phyloP scores from a whole-genome alignment of 371 early-diverging fungal genomes.

The Mucor piriformis region DNA sequence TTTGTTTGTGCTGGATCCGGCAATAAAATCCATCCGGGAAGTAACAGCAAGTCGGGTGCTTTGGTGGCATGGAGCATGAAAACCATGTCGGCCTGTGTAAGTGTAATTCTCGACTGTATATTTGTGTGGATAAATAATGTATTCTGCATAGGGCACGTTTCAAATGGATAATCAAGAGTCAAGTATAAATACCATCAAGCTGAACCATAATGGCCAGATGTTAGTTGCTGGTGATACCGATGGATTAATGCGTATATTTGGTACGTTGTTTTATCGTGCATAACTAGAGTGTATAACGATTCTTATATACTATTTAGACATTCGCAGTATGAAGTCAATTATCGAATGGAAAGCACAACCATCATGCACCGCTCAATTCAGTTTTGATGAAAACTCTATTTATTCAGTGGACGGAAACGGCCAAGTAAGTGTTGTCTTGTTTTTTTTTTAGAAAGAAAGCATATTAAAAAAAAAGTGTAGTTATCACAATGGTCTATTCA shows the following conservation, averaged over 20 bases:
- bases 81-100: constrained; percentile 58
- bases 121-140: neutral
- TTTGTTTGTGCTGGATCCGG: constrained; percentile 56
- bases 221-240: constrained; percentile 58
- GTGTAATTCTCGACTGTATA: constrained; percentile 1
- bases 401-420: constrained; percentile 55
- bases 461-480: constrained; percentile 15
- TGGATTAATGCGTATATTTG: constrained; percentile 63
- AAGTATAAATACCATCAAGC: constrained; percentile 57
- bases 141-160: constrained; percentile 33
- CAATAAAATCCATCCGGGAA: constrained; percentile 25
- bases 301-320: constrained; percentile 34
- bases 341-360: constrained; percentile 60
- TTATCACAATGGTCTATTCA: constrained; percentile 60
- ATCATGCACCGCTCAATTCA: constrained; percentile 63
- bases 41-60: constrained; percentile 35
- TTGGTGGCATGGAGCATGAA: constrained; percentile 66
- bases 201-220: constrained; percentile 72
- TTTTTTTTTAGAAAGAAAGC: neutral
- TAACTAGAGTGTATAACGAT: neutral
- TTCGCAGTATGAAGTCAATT: constrained; percentile 59
- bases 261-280: constrained; percentile 29
- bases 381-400: constrained; percentile 71
- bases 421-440: constrained; percentile 33
- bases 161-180: constrained; percentile 29